Evolutionary conservation across 805 yeast genomes (phyloP).

Genomic region (Kuraishia ogatae): DNA sequence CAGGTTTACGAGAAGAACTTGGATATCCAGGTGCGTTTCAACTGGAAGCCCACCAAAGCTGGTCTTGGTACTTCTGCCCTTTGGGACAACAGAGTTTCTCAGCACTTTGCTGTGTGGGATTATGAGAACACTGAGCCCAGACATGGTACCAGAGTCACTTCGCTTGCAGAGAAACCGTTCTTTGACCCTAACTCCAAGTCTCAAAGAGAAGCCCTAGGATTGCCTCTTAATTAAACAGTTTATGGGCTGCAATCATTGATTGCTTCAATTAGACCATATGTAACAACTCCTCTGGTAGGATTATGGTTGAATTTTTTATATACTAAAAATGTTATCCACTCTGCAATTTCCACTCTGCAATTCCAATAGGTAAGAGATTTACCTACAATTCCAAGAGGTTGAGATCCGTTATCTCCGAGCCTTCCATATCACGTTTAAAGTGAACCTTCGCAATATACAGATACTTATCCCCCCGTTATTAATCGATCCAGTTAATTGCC

Average conservation of each 20-base stretch:
- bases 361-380: too few relatives aligned
- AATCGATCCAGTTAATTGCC: too few relatives aligned
- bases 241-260: too few relatives aligned
- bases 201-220: conserved; percentile 44
- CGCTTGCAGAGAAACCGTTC: conserved; percentile 45
- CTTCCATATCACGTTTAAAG: too few relatives aligned
- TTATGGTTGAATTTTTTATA: not conserved
- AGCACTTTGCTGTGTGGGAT: conserved; percentile 37
- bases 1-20: conserved; percentile 39
- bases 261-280: not conserved
- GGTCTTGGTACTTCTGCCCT: conserved; percentile 37
- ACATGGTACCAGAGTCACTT: conserved; percentile 46
- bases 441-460: too few relatives aligned
- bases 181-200: conserved; percentile 41
- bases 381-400: too few relatives aligned
- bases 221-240: conserved; percentile 6
- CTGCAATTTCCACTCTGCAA: too few relatives aligned
- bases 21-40: conserved; percentile 48
- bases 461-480: too few relatives aligned
- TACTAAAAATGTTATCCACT: too few relatives aligned
- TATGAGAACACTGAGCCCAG: conserved; percentile 31
- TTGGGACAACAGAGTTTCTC: conserved; percentile 41
- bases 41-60: conserved; percentile 33
- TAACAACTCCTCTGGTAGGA: not conserved
- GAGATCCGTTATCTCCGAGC: too few relatives aligned